phyloP scores from a whole-genome alignment of 2,329 filamentous ascomycete species.

The Pyrenophora tritici-repentis region DNA sequence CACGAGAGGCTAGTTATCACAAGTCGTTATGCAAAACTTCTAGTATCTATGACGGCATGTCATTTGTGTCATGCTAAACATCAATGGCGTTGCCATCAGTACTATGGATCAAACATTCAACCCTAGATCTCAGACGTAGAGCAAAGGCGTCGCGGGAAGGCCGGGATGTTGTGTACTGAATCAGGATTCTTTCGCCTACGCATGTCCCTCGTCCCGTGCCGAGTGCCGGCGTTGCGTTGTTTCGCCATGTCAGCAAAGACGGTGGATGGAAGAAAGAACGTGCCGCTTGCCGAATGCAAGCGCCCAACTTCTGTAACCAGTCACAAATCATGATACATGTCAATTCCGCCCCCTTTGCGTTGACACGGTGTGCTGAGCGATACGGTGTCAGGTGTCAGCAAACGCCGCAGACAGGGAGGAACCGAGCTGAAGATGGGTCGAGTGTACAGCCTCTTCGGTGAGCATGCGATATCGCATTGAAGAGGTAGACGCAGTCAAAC shows the following conservation, averaged over 20 bases:
- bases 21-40: too few species aligned
- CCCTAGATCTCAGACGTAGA: constrained; percentile 3
- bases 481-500: not conserved
- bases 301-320: not conserved
- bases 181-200: constrained; percentile 3
- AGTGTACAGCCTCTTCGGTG: not conserved
- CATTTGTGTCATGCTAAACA: not conserved
- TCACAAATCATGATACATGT: constrained; percentile 7
- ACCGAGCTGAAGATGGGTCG: not conserved
- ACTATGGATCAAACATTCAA: not conserved
- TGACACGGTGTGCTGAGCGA: not conserved
- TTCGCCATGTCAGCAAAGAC: not conserved
- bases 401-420: not conserved
- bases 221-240: constrained; percentile 4
- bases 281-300: too few species aligned
- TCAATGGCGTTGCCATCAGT: not conserved
- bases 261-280: not conserved
- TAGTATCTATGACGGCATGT: not conserved
- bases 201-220: constrained; percentile 1
- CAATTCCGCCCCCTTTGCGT: constrained; percentile 1
- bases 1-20: too few species aligned
- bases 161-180: constrained; percentile 3
- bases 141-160: not conserved
- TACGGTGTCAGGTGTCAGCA: constrained; percentile 4
- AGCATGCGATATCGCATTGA: constrained; percentile 7